These are phyloP conservation scores for Ajuga reptans DNA, from an alignment of 305 asterid species.

Conservation along the genomic window DNA sequence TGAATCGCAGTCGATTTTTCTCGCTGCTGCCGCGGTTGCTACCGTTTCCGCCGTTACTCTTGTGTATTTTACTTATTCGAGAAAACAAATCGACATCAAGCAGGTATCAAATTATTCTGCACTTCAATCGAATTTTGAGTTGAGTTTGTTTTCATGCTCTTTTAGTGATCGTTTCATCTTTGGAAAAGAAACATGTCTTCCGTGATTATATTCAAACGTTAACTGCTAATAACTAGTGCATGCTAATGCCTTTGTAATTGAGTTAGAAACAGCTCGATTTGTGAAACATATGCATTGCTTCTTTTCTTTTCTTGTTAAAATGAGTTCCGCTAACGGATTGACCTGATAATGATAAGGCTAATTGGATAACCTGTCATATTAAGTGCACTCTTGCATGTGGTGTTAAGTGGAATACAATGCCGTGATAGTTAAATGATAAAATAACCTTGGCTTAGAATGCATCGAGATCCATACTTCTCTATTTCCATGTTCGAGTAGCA, in stretches of 20 bases:
- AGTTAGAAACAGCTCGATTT: neutral
- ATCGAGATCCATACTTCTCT: neutral
- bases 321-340: neutral
- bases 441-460: constrained; percentile 5
- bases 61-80: constrained; percentile 32
- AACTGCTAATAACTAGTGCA: neutral
- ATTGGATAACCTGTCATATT: neutral
- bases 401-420: constrained; percentile 8
- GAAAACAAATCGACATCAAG: constrained; percentile 25
- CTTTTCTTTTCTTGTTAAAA: neutral
- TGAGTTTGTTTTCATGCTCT: neutral
- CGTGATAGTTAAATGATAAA: neutral
- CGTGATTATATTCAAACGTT: neutral
- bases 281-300: neutral
- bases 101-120: constrained; percentile 31
- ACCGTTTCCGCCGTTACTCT: constrained; percentile 51
- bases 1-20: constrained; percentile 43
- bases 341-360: neutral
- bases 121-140: neutral
- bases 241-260: neutral
- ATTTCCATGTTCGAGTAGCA: constrained; percentile 5
- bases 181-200: neutral
- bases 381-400: neutral
- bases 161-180: neutral
- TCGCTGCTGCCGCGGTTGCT: constrained; percentile 42